Conservation (phyloP, 2,329 filamentous ascomycete genomes). For the Pochonia chlamydosporia region DNA sequence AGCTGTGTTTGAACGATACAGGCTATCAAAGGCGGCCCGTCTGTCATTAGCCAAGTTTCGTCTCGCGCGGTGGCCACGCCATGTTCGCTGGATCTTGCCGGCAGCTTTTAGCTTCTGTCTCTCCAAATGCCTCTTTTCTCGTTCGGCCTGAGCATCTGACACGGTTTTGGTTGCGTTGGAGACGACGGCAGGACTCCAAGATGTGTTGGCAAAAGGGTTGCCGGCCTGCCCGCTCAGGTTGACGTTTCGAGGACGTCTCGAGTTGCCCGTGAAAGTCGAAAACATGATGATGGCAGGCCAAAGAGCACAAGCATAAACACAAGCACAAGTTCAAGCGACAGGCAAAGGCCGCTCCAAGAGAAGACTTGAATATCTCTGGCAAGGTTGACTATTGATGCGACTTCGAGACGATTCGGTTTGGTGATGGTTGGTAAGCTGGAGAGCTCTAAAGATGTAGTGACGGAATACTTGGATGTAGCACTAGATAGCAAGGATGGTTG, state of each 20-base stretch:
- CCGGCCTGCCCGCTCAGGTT: conserved; percentile 81
- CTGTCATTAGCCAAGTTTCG: conserved; percentile 49
- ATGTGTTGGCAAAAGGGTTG: conserved; percentile 70
- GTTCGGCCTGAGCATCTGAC: conserved; percentile 80
- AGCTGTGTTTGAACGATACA: conserved; percentile 37
- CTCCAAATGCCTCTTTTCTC: conserved; percentile 73
- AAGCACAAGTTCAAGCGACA: too few species aligned
- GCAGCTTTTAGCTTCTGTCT: conserved; percentile 70
- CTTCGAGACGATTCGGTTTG: background rate
- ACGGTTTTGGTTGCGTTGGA: conserved; percentile 70
- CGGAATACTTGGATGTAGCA: too few species aligned
- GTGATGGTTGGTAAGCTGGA: background rate
- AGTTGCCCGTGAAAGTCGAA: conserved; percentile 83
- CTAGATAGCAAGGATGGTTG: too few species aligned
- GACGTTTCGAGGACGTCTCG: conserved; percentile 81
- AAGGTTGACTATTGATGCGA: background rate
- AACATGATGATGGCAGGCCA: conserved; percentile 57
- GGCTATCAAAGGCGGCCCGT: conserved; percentile 57
- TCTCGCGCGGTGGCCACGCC: conserved; percentile 70
- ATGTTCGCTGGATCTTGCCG: conserved; percentile 69
- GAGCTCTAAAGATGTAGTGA: too few species aligned
- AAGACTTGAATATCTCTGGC: background rate
- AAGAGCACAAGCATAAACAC: background rate
- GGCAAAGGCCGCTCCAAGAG: background rate
- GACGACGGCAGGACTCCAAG: conserved; percentile 49